Conservation (phyloP, 441 rosid species). For the Adansonia rubrostipa region DNA sequence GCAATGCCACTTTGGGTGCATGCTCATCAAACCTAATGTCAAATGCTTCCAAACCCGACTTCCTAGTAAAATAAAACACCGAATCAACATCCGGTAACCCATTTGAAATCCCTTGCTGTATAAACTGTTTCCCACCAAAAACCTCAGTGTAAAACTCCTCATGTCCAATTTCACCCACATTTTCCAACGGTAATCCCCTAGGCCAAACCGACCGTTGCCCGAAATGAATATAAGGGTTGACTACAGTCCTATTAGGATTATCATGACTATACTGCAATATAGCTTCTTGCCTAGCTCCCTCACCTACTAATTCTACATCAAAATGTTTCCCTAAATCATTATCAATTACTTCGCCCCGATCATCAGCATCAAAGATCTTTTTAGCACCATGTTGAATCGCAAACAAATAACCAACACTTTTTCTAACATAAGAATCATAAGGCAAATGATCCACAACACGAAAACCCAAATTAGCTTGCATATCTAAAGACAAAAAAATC, state of each 20-base stretch:
- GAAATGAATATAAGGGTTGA: constrained; percentile 86
- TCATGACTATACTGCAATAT: constrained; percentile 85
- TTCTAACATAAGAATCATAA: constrained; percentile 73
- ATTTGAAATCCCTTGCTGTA: constrained; percentile 89
- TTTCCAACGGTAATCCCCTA: constrained; percentile 87
- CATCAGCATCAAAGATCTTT: constrained; percentile 84
- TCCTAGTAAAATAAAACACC: constrained; percentile 84
- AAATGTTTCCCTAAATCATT: constrained; percentile 82
- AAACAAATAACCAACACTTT: constrained; percentile 82
- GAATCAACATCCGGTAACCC: constrained; percentile 96
- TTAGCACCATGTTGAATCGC: constrained; percentile 92
- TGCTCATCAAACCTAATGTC: constrained; percentile 81
- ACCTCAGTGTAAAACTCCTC: constrained; percentile 85
- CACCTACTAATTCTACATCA: constrained; percentile 81
- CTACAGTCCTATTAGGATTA: constrained; percentile 66
- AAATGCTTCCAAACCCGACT: constrained; percentile 67
- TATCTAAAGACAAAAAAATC: constrained; percentile 73
- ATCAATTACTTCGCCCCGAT: constrained; percentile 81
- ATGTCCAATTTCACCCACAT: constrained; percentile 79
- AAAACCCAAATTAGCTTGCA: constrained; percentile 72
- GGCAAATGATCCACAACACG: constrained; percentile 70
- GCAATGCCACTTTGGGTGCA: constrained; percentile 88
- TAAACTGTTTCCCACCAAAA: constrained; percentile 85
- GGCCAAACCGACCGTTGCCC: constrained; percentile 97
- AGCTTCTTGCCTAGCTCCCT: constrained; percentile 75